Conservation (phyloP, 1,284 basidiomycete species). For the Moesziomyces aphidis region DNA sequence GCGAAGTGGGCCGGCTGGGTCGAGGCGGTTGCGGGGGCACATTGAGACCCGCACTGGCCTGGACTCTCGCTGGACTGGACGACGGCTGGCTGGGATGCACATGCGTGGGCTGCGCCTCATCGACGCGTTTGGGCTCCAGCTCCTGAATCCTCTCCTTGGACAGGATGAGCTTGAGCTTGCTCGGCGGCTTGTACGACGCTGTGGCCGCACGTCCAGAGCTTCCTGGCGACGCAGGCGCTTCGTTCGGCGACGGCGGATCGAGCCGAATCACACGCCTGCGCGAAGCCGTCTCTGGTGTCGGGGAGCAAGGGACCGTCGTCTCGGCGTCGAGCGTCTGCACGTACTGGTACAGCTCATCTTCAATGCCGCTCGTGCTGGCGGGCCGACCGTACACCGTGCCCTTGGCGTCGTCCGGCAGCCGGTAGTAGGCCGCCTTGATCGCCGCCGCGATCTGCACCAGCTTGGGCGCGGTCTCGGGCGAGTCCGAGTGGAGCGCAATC, state of each 20-base stretch:
- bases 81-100: not conserved
- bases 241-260: conserved; percentile 15
- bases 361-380: conserved; percentile 41
- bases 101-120: not conserved
- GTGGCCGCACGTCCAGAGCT: not conserved
- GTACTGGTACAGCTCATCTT: conserved; percentile 80
- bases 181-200: conserved; percentile 26
- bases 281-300: conserved; percentile 2
- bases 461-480: conserved; percentile 77
- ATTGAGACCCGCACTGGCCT: conserved; percentile 2
- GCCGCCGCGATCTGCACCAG: conserved; percentile 82
- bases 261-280: conserved; percentile 34
- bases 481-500: conserved; percentile 77
- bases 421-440: conserved; percentile 77
- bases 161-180: conserved; percentile 37
- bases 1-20: conserved; percentile 19
- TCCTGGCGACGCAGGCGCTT: not conserved
- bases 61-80: not conserved
- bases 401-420: conserved; percentile 71
- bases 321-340: conserved; percentile 76
- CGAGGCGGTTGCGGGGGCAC: conserved; percentile 12
- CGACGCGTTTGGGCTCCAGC: conserved; percentile 36
- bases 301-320: not conserved
- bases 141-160: conserved; percentile 49
- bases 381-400: conserved; percentile 33